Evolutionary conservation across 2,329 filamentous ascomycete genomes (phyloP).

Genomic region (Pezicula rhizophila): DNA sequence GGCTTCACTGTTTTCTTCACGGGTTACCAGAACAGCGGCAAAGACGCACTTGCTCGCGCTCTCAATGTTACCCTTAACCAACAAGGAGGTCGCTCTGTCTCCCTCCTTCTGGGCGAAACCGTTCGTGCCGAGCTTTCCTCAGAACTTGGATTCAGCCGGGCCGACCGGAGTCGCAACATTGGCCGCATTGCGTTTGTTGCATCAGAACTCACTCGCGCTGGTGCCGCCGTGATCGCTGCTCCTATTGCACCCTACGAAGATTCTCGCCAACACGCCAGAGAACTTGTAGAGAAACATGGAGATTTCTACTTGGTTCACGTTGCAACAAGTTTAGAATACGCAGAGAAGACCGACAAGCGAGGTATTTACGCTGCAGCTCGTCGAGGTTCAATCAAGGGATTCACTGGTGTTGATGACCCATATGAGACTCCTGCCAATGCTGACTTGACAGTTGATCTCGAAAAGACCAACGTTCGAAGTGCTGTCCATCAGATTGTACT

Average conservation of each 20-base stretch:
- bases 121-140: constrained; percentile 89
- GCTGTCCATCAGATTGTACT: constrained; percentile 97
- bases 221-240: constrained; percentile 90
- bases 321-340: constrained; percentile 83
- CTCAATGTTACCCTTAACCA: constrained; percentile 97
- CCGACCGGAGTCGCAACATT: constrained; percentile 93
- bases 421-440: constrained; percentile 82
- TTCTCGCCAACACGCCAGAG: constrained; percentile 69
- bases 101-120: constrained; percentile 90
- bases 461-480: constrained; percentile 82
- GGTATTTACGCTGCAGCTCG: constrained; percentile 84
- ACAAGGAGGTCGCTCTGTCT: constrained; percentile 90
- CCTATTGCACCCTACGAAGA: constrained; percentile 91
- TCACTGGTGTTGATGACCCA: constrained; percentile 96
- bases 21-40: constrained; percentile 92
- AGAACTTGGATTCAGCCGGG: constrained; percentile 88
- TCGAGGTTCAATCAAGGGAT: constrained; percentile 89
- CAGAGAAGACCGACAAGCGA: constrained; percentile 90
- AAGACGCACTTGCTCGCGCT: constrained; percentile 92
- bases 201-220: constrained; percentile 85
- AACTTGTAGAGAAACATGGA: constrained; percentile 81
- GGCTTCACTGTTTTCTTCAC: constrained; percentile 98
- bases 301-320: constrained; percentile 96
- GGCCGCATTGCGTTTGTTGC: constrained; percentile 94
- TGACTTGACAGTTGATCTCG: constrained; percentile 76